Evolutionary conservation across 352 stramenopile species (phyloP).

Genomic region (Phytophthora sp.): DNA sequence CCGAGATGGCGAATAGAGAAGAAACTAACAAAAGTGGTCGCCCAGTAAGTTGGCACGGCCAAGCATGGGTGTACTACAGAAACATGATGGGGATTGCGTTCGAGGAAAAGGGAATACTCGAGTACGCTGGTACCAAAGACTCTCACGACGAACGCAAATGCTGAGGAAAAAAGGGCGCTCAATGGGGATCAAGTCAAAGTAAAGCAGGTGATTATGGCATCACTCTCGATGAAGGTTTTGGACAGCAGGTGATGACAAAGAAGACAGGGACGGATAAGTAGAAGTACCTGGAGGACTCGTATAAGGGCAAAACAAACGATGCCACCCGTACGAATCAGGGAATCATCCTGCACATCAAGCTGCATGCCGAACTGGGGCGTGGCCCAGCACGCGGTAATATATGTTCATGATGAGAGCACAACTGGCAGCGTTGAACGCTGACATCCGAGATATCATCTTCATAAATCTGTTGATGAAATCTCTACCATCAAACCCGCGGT

Average conservation of each 20-base stretch:
- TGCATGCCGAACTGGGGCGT: slow-evolving; percentile 4
- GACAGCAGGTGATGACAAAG: slow-evolving; percentile 12
- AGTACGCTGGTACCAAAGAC: not conserved
- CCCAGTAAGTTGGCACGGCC: no score
- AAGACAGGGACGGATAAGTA: slow-evolving; percentile 3
- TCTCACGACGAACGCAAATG: not conserved
- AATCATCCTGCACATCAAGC: slow-evolving; percentile 13
- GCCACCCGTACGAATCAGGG: slow-evolving; percentile 9
- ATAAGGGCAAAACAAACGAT: slow-evolving; percentile 6
- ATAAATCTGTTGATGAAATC: not conserved
- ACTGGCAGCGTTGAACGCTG: no score
- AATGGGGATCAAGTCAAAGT: not conserved
- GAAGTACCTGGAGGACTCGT: slow-evolving; percentile 5
- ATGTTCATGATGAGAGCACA: not conserved
- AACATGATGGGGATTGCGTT: not conserved
- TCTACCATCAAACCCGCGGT: not conserved
- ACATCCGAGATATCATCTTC: not conserved
- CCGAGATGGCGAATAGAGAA: not conserved
- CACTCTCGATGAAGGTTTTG: not conserved
- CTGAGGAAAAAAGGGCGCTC: not conserved
- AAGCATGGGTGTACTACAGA: slow-evolving; percentile 7
- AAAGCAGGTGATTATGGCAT: not conserved
- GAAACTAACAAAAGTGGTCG: not conserved
- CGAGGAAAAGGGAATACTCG: not conserved
- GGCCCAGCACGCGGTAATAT: not conserved